Conservation (phyloP, 345 rosid genomes). For the Mallotus nudiflorus region DNA sequence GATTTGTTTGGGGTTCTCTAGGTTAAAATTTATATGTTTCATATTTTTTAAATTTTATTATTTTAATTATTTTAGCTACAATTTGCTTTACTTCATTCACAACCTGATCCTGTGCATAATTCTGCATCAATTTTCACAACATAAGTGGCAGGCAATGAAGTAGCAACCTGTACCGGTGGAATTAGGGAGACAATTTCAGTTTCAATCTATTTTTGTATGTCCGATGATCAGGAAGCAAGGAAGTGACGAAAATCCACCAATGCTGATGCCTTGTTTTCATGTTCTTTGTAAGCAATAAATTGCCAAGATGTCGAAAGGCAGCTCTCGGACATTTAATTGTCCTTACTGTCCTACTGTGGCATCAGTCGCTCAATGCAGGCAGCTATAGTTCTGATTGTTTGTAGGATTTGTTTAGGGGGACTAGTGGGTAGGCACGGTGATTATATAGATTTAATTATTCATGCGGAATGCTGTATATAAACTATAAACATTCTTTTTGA, state of each 20-base stretch:
- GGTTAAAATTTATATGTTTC: too few species aligned
- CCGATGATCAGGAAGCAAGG: slow-evolving; percentile 73
- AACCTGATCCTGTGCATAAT: too few species aligned
- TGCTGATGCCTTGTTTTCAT: slow-evolving; percentile 66
- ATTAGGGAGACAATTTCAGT: slow-evolving; percentile 59
- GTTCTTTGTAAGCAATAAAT: slow-evolving; percentile 77
- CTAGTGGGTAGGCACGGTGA: not conserved
- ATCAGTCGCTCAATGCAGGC: slow-evolving; percentile 47
- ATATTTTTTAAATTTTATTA: too few species aligned
- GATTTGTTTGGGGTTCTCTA: too few species aligned
- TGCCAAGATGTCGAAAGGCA: slow-evolving; percentile 57
- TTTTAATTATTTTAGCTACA: too few species aligned
- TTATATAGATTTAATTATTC: slow-evolving; percentile 1
- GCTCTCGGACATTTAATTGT: slow-evolving; percentile 55
- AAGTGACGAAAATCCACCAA: slow-evolving; percentile 67
- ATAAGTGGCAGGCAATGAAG: slow-evolving; percentile 63
- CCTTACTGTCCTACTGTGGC: slow-evolving; percentile 63
- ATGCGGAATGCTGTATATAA: slow-evolving; percentile 27
- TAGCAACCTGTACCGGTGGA: slow-evolving; percentile 64
- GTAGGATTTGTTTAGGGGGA: not conserved
- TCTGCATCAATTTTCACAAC: too few species aligned
- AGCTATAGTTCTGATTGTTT: slow-evolving; percentile 43
- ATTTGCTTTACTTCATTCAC: too few species aligned
- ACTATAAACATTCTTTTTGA: slow-evolving; percentile 31
- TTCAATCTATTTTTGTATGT: slow-evolving; percentile 71